Evolutionary conservation across 2,329 filamentous ascomycete genomes (phyloP).

Genomic region (Epichloe elymi): DNA sequence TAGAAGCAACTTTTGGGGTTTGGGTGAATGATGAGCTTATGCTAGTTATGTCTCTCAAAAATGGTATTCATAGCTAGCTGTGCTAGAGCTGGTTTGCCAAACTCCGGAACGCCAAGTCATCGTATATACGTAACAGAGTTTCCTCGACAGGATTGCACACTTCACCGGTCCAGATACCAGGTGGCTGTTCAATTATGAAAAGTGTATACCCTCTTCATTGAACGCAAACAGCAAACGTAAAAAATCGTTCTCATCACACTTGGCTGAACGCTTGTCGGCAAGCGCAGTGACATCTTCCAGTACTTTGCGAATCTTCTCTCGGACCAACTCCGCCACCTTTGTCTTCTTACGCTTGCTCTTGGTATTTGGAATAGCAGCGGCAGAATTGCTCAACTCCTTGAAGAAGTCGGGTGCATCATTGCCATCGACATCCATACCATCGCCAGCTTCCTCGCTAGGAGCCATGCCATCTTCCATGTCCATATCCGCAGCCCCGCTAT

Average conservation of each 20-base stretch:
- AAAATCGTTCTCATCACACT: constrained; percentile 91
- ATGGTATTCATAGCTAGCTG: not conserved
- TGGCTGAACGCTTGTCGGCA: constrained; percentile 66
- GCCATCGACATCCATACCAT: constrained; percentile 42
- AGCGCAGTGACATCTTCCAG: constrained; percentile 69
- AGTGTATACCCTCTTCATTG: constrained; percentile 88
- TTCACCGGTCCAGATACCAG: not conserved
- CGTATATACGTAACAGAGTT: not conserved
- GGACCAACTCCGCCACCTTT: constrained; percentile 68
- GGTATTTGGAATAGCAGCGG: constrained; percentile 36
- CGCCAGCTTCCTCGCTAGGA: constrained; percentile 16
- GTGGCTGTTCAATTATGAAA: constrained; percentile 39
- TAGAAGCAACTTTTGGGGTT: too few relatives aligned
- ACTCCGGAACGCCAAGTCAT: not conserved
- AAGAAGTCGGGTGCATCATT: constrained; percentile 78
- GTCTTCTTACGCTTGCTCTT: constrained; percentile 64
- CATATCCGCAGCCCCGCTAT: constrained; percentile 26
- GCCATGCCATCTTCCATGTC: constrained; percentile 22
- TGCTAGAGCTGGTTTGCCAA: not conserved
- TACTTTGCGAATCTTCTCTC: constrained; percentile 74
- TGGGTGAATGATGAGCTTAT: too few relatives aligned
- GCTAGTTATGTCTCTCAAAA: too few relatives aligned
- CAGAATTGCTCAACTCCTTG: constrained; percentile 43
- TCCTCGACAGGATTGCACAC: too few relatives aligned
- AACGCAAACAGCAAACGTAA: constrained; percentile 68